Evolutionary conservation across 2,329 filamentous ascomycete species (phyloP).

Genomic region (Nectriaceae sp.): DNA sequence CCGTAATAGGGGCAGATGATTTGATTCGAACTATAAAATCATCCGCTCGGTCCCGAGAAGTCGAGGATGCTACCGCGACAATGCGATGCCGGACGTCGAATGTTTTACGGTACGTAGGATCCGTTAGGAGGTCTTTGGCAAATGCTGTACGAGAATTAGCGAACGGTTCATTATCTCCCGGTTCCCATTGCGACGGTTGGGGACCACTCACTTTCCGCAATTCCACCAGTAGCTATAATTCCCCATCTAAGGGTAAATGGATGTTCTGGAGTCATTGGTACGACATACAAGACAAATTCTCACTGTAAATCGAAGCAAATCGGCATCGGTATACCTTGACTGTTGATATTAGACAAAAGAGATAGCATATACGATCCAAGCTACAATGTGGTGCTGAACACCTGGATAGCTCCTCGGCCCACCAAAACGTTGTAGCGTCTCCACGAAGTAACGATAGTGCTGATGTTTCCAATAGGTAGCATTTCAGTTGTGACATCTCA

Average conservation of each 20-base stretch:
- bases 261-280: background rate
- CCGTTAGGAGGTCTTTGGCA: constrained; percentile 40
- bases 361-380: no score
- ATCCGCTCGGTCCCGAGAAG: constrained; percentile 31
- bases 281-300: no score
- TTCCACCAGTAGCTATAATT: constrained; percentile 8
- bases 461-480: no score
- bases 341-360: no score
- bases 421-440: no score
- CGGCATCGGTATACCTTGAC: no score
- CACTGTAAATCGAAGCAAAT: no score
- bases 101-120: constrained; percentile 31
- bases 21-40: background rate
- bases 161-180: background rate
- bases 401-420: no score
- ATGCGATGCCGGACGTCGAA: constrained; percentile 33
- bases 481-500: no score
- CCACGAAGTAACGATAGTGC: no score
- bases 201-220: constrained; percentile 1
- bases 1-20: background rate
- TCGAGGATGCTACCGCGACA: constrained; percentile 41
- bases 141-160: constrained; percentile 26
- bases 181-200: no score
- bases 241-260: constrained; percentile 7
- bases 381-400: no score